These are phyloP conservation scores for Carpinus fangiana DNA, from an alignment of 306 rosid genomes.

Conservation along the genomic window DNA sequence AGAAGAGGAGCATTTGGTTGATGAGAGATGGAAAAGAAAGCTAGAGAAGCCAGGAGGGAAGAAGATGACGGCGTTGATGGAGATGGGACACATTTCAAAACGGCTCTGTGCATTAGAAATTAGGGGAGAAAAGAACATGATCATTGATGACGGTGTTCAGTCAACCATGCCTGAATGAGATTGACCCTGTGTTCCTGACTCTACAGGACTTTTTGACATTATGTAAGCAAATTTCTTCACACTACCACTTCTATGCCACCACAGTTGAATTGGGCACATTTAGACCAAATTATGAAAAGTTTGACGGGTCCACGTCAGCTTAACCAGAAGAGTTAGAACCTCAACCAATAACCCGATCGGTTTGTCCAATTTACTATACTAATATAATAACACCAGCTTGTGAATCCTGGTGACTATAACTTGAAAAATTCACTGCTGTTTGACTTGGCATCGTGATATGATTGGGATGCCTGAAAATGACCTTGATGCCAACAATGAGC, in stretches of 20 bases:
- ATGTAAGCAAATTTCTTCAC: too few species aligned
- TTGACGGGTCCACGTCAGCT: background rate
- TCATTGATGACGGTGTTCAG: too few species aligned
- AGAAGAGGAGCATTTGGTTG: conserved; percentile 14
- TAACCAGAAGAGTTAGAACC: too few species aligned
- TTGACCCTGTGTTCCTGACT: too few species aligned
- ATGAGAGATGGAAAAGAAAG: conserved; percentile 20
- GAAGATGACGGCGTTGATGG: background rate
- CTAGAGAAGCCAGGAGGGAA: background rate
- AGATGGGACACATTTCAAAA: background rate
- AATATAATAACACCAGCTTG: background rate
- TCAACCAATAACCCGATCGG: background rate
- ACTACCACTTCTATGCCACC: too few species aligned
- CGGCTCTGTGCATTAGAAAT: background rate
- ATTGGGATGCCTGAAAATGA: background rate
- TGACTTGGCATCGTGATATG: background rate
- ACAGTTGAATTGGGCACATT: background rate
- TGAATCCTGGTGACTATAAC: background rate
- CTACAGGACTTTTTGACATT: too few species aligned
- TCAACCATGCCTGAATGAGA: too few species aligned
- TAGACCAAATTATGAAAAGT: too few species aligned
- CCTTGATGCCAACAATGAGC: background rate
- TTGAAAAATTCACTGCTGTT: background rate
- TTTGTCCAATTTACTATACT: too few species aligned
- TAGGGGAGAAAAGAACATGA: background rate